Conservation (phyloP, 1,139 yeast genomes). For the Kluyveromyces sp. region DNA sequence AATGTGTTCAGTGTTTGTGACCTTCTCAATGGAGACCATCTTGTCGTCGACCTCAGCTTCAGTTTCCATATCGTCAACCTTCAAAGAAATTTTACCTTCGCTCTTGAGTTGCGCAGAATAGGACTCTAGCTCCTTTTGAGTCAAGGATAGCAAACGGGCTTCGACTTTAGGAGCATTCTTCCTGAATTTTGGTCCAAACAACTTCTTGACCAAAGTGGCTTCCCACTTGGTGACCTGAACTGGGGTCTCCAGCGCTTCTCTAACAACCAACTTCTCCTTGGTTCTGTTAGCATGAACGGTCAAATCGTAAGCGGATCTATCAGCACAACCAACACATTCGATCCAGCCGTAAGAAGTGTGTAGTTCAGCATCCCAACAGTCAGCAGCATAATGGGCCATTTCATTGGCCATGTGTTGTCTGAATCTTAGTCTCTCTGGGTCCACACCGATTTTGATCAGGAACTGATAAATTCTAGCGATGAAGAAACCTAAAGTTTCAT, state of each 20-base stretch:
- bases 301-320: constrained; percentile 96
- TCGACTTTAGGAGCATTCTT: constrained; percentile 93
- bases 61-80: constrained; percentile 54
- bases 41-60: constrained; percentile 64
- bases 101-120: constrained; percentile 59
- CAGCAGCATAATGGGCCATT: constrained; percentile 99
- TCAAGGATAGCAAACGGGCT: constrained; percentile 64
- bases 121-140: constrained; percentile 80
- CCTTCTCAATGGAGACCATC: constrained; percentile 69
- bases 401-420: constrained; percentile 98
- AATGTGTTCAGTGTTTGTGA: constrained; percentile 76
- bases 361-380: constrained; percentile 99
- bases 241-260: constrained; percentile 84
- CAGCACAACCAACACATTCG: constrained; percentile 99
- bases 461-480: constrained; percentile 86
- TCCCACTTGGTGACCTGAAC: constrained; percentile 74
- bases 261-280: constrained; percentile 87
- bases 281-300: constrained; percentile 93
- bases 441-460: constrained; percentile 84
- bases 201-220: constrained; percentile 83
- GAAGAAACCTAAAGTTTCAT: constrained; percentile 95
- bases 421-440: constrained; percentile 76
- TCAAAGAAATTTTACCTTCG: constrained; percentile 58
- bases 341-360: constrained; percentile 97
- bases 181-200: constrained; percentile 96